These are phyloP conservation scores for Xanthoconium stramineum DNA, from an alignment of 768 basidiomycete species.

Conservation along the genomic window DNA sequence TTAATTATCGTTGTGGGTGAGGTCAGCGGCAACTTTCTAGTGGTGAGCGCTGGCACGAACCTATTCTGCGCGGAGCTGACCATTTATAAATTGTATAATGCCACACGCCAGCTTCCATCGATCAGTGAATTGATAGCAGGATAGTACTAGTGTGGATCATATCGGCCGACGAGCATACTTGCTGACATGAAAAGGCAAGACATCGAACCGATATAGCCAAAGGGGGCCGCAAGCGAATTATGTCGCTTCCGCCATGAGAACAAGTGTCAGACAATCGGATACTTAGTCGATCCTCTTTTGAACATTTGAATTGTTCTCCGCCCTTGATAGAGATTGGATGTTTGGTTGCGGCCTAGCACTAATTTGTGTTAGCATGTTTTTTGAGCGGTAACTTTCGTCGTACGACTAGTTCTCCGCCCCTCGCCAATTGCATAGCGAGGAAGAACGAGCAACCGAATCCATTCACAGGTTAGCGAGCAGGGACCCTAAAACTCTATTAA, in stretches of 20 bases:
- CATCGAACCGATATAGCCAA: not conserved
- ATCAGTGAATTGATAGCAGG: not conserved
- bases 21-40: not conserved
- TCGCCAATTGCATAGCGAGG: not conserved
- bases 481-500: conserved; percentile 34
- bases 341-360: not conserved
- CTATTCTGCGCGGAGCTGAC: not conserved
- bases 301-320: conserved; percentile 1
- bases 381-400: not conserved
- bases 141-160: not conserved
- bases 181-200: not conserved
- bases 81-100: not conserved
- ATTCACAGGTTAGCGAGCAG: conserved; percentile 8
- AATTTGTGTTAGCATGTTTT: not conserved
- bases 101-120: not conserved
- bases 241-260: conserved; percentile 11
- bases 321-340: not conserved
- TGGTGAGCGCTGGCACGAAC: not conserved
- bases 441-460: not conserved
- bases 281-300: not conserved
- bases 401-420: not conserved
- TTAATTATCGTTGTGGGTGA: not conserved
- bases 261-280: not conserved
- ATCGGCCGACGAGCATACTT: not conserved
- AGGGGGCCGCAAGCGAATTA: not conserved